Percentiles rank a stretch among this genome's conserved stretches.
Conservation (phyloP, 306 rosid genomes). For the Pyrus betulifolia region DNA sequence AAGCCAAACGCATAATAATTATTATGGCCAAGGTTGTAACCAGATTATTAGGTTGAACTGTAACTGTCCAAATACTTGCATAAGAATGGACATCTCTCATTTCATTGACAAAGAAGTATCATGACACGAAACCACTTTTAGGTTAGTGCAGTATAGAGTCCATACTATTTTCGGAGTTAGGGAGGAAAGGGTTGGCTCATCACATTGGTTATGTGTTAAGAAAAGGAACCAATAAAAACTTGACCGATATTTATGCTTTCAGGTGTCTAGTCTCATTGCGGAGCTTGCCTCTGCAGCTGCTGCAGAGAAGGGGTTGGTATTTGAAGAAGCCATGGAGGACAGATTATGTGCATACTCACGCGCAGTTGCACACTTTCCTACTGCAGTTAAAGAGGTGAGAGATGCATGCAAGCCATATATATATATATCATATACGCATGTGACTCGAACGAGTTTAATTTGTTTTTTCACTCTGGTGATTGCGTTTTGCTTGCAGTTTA, state of each 20-base stretch:
- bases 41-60: too few species aligned
- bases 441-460: not conserved
- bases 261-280: conserved; percentile 71
- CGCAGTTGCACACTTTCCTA: conserved; percentile 87
- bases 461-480: conserved; percentile 4
- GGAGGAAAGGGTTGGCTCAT: not conserved
- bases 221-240: not conserved
- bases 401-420: not conserved
- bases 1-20: not conserved
- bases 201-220: not conserved
- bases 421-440: not conserved
- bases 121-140: not conserved
- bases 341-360: conserved; percentile 86
- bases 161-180: too few species aligned
- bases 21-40: not conserved
- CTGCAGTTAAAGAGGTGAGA: conserved; percentile 93
- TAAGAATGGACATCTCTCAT: not conserved
- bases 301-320: conserved; percentile 57
- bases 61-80: not conserved
- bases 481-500: conserved; percentile 49
- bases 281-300: conserved; percentile 78
- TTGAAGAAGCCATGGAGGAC: conserved; percentile 70
- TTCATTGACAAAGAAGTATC: not conserved
- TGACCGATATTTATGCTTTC: conserved; percentile 21
- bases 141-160: not conserved